These are phyloP conservation scores for Colletotrichum truncatum DNA, from an alignment of 2,329 filamentous ascomycete genomes.

Conservation along the genomic window DNA sequence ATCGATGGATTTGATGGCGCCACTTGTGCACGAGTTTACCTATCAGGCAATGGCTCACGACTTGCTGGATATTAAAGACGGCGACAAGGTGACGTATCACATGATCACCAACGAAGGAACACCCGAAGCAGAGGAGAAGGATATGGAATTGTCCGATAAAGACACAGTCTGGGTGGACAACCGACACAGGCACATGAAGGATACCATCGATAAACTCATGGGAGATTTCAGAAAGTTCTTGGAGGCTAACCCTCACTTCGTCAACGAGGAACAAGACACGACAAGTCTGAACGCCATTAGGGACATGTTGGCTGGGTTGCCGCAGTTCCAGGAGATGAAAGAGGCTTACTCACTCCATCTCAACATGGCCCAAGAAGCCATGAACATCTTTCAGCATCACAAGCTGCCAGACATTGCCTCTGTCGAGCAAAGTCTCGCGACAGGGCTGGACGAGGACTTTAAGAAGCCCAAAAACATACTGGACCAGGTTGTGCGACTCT, in stretches of 20 bases:
- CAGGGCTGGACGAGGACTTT: conserved; percentile 91
- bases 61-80: conserved; percentile 86
- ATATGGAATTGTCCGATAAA: conserved; percentile 89
- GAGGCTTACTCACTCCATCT: conserved; percentile 94
- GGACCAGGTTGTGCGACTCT: conserved; percentile 83
- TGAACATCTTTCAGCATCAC: conserved; percentile 87
- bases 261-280: conserved; percentile 74
- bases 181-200: conserved; percentile 96
- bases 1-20: conserved; percentile 90
- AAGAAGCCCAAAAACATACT: conserved; percentile 90
- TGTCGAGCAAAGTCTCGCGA: conserved; percentile 90
- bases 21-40: conserved; percentile 93
- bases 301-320: conserved; percentile 94
- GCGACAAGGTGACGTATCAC: conserved; percentile 87
- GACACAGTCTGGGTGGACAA: conserved; percentile 97
- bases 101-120: conserved; percentile 81
- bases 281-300: conserved; percentile 90
- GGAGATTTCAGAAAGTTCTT: conserved; percentile 93
- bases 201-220: conserved; percentile 93
- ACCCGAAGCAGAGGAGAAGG: conserved; percentile 78
- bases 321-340: conserved; percentile 95
- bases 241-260: conserved; percentile 90
- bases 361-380: conserved; percentile 96
- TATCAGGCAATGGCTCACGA: conserved; percentile 99
- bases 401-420: conserved; percentile 89